Conservation (phyloP, 495 filamentous ascomycete genomes). For the Staphylotrichum longicolle region DNA sequence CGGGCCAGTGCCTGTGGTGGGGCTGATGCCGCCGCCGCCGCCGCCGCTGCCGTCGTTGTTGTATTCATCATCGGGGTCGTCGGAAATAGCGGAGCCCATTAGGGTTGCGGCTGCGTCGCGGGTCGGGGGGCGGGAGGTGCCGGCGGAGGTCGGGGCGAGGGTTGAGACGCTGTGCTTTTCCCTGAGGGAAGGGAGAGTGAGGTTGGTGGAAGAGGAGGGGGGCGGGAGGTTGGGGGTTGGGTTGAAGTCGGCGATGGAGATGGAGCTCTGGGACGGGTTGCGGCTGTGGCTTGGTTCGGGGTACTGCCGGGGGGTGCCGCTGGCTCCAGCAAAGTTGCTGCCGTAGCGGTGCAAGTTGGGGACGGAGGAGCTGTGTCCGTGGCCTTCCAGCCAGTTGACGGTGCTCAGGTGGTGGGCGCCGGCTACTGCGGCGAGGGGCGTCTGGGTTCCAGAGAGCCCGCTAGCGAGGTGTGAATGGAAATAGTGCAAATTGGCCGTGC, state of each 20-base stretch:
- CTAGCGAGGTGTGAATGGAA: conserved; percentile 80
- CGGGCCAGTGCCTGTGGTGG: background rate
- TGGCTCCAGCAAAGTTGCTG: conserved; percentile 8
- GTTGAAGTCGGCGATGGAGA: conserved; percentile 42
- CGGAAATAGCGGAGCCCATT: conserved; percentile 24
- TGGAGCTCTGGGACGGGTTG: conserved; percentile 45
- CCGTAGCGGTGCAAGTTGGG: conserved; percentile 30
- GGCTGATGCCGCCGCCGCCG: background rate
- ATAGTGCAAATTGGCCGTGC: conserved; percentile 85
- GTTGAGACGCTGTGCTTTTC: conserved; percentile 57
- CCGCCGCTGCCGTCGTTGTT: conserved; percentile 2
- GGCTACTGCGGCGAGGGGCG: conserved; percentile 83
- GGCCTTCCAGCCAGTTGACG: conserved; percentile 40
- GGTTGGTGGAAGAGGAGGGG: conserved; percentile 8
- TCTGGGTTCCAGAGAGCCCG: conserved; percentile 78
- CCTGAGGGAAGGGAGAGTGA: conserved; percentile 29
- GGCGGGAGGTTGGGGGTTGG: conserved; percentile 14
- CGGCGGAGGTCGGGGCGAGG: conserved; percentile 45
- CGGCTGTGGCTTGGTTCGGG: conserved; percentile 36
- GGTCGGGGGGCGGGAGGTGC: conserved; percentile 49
- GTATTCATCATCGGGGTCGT: conserved; percentile 7
- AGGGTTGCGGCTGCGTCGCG: conserved; percentile 35
- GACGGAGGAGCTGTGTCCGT: conserved; percentile 33
- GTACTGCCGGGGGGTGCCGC: conserved; percentile 13
- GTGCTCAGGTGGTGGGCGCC: conserved; percentile 52